A percentile compares a stretch with the other conserved stretches of the same genome.
These are phyloP conservation scores for Phalaenopsis equestris DNA, from an alignment of 106 monocot species.

Conservation along the genomic window DNA sequence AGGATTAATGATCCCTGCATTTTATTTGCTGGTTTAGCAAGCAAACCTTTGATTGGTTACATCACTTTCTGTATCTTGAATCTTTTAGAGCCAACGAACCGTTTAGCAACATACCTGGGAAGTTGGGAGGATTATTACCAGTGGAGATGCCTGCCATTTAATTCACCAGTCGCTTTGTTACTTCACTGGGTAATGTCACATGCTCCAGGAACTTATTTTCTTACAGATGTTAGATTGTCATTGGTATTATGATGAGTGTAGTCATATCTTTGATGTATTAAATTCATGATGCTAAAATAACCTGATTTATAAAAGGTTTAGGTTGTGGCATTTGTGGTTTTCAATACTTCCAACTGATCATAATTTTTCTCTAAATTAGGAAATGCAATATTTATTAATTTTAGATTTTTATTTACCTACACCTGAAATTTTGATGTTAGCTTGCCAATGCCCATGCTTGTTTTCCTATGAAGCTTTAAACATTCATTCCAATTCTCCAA, in stretches of 20 bases:
- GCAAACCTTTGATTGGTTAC: constrained; percentile 3
- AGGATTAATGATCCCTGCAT: constrained; percentile 10
- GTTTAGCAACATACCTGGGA: constrained; percentile 25
- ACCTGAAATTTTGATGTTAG: not conserved
- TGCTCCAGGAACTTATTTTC: not conserved
- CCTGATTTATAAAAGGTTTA: not conserved
- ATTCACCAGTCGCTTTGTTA: constrained; percentile 72
- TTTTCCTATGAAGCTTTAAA: not conserved
- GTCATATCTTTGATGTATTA: not conserved
- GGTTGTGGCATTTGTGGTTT: too few species aligned
- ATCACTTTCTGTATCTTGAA: not conserved
- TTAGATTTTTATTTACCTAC: not conserved
- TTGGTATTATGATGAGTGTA: not conserved
- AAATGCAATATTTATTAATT: not conserved
- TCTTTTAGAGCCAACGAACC: constrained; percentile 34
- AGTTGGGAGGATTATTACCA: constrained; percentile 80
- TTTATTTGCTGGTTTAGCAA: not conserved
- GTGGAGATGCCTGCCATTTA: constrained; percentile 75
- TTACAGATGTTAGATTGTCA: not conserved
- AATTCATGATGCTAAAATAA: not conserved
- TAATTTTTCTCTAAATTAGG: not conserved
- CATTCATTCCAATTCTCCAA: not conserved
- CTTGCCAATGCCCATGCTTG: not conserved
- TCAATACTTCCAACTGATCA: too few species aligned
- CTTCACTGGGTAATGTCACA: constrained; percentile 74